These are phyloP conservation scores for Picea glauca DNA, from an alignment of 75 land plant species.

Conservation along the genomic window DNA sequence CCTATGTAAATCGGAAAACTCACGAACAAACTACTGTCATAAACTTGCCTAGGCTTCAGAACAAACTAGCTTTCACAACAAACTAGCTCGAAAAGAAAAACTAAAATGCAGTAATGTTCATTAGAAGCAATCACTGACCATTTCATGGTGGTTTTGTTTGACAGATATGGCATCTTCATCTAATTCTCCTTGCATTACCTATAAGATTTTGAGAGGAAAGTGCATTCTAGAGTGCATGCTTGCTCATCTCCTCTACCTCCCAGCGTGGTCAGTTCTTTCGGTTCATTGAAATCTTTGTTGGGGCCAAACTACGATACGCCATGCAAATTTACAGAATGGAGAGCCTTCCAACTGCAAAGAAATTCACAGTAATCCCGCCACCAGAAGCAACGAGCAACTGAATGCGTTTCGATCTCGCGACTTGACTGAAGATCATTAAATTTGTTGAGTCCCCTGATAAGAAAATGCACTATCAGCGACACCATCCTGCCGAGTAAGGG, in stretches of 20 bases:
- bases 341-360: not conserved
- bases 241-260: not conserved
- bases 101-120: too few species aligned
- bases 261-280: not conserved
- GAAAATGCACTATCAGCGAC: not conserved
- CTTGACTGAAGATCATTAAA: not conserved
- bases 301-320: not conserved
- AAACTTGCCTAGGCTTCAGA: too few species aligned
- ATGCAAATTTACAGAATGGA: not conserved
- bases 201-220: too few species aligned
- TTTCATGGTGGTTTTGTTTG: too few species aligned
- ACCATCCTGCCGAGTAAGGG: not conserved
- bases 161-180: too few species aligned
- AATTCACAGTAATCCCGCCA: not conserved
- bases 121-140: too few species aligned
- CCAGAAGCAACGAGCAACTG: not conserved
- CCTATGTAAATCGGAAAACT: too few species aligned
- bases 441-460: not conserved
- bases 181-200: too few species aligned
- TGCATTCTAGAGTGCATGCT: not conserved
- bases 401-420: not conserved
- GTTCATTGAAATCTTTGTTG: not conserved
- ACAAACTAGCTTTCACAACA: too few species aligned
- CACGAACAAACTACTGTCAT: too few species aligned
- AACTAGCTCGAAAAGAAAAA: too few species aligned